Evolutionary conservation across 2,329 filamentous ascomycete species (phyloP), one percentile per base, ranked within the genome.

Genomic region (Fusarium compactum): DNA sequence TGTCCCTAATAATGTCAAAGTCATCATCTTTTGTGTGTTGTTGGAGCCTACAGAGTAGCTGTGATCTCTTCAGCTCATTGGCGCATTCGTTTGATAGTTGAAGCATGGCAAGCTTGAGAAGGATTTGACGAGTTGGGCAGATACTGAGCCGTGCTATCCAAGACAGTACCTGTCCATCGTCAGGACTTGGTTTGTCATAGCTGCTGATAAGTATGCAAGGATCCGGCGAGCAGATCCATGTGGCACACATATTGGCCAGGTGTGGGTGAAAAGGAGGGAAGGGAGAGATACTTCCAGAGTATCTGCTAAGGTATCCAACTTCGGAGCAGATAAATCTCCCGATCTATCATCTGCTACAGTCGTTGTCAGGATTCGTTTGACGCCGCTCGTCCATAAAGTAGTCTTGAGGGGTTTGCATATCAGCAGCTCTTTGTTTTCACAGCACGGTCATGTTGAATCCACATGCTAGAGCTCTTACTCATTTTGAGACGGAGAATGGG

Each of bases 351-450:
- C 29, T 20, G 59, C 27, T 2, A 43, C 57, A 62, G 46, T 63
- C n/a, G 22, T 45, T 3, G 50, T 67, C 62, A 29, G n/a, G 56
- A 47, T 47, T 34, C 7, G 43, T 22, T 38, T 43, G 44, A 63
- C 29, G 38, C 40, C 48, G n/a, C 53, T 53, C n/a, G 41, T 50
- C 48, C 48, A 15, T 20, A 25, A 20, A 67, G 32, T 65, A 43
- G 44, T 45, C 43, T 60, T 65, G 47, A 18, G 66, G 44, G 57
- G 57, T 63, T 22, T 54, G 67, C 66, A 65, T 48, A 69, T 71
- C 45, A 58, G 8, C 20, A 72, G 40, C 22, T 62, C 60, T 48
- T 72, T 61, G n/a, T 22, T 44, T 58, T 24, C 27, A 22, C 52
- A 50, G 16, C 41, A 29, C 52, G 56, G 27, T 25, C 20, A 40